Conservation (phyloP, 768 basidiomycete genomes). For the Boletellus ananiceps region DNA sequence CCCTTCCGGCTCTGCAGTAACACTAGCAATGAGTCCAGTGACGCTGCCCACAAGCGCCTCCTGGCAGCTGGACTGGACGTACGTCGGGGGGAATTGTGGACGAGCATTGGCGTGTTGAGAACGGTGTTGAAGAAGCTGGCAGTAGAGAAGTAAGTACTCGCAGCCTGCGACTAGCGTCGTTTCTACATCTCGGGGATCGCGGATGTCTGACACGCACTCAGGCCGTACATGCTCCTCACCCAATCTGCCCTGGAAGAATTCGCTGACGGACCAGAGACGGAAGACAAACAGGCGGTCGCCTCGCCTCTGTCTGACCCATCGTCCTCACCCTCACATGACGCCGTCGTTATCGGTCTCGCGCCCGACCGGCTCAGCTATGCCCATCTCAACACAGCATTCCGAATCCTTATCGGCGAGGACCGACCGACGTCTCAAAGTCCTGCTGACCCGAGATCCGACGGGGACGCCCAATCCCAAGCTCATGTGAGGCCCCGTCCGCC, state of each 20-base stretch:
- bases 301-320: not conserved
- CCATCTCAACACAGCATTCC: conserved; percentile 60
- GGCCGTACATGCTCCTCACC: conserved; percentile 57
- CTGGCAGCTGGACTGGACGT: conserved; percentile 47
- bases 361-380: conserved; percentile 49
- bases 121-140: conserved; percentile 38
- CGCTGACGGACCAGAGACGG: conserved; percentile 5
- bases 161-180: too few species aligned
- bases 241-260: conserved; percentile 45
- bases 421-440: not conserved
- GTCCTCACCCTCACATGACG: conserved; percentile 36
- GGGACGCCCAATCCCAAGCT: not conserved
- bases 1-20: conserved; percentile 63
- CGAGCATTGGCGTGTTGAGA: conserved; percentile 58
- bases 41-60: conserved; percentile 41
- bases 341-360: conserved; percentile 62
- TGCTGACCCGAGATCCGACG: not conserved
- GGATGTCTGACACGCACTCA: conserved; percentile 13
- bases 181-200: not conserved
- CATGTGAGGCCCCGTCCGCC: conserved; percentile 12
- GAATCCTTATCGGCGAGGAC: conserved; percentile 49
- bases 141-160: conserved; percentile 36
- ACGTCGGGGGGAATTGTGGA: conserved; percentile 48
- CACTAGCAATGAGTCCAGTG: conserved; percentile 59
- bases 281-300: not conserved